Conservation (phyloP, 2,329 filamentous ascomycete genomes). For the Alternaria postmessia region DNA sequence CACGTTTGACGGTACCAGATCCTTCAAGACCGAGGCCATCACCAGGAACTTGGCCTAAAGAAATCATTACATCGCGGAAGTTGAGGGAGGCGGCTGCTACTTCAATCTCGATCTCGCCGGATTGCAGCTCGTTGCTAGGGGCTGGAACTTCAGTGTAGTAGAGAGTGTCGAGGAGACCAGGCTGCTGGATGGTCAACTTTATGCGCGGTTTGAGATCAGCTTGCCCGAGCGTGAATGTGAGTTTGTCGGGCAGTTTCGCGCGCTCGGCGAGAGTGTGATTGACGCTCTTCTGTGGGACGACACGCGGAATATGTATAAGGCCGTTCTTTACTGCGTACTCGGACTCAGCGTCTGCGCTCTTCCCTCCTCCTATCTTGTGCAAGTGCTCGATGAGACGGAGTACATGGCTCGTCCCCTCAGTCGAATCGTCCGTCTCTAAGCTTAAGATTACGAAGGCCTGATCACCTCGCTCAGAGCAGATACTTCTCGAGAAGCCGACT, state of each 20-base stretch:
- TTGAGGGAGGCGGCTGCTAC: conserved; percentile 26
- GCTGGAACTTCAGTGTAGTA: conserved; percentile 14
- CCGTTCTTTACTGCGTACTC: conserved; percentile 16
- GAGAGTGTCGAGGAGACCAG: conserved; percentile 22
- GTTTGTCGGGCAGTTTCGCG: conserved; percentile 6
- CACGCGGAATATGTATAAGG: conserved; percentile 19
- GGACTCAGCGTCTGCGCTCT: conserved; percentile 9
- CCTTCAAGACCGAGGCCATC: conserved; percentile 19
- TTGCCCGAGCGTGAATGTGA: conserved; percentile 8
- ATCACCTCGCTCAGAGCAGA: conserved; percentile 16
- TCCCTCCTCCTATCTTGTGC: conserved; percentile 10
- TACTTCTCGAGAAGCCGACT: conserved; percentile 18
- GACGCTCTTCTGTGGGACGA: conserved; percentile 13
- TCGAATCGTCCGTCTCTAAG: conserved; percentile 9
- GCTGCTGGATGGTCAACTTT: conserved; percentile 18
- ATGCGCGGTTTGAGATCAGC: conserved; percentile 10
- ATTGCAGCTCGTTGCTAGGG: conserved; percentile 5
- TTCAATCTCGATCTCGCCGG: conserved; percentile 27
- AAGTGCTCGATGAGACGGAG: conserved; percentile 12
- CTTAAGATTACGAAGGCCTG: conserved; percentile 15
- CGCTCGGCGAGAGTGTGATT: conserved; percentile 12
- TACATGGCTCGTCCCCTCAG: not conserved
- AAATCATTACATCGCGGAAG: conserved; percentile 22
- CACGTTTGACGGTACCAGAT: conserved; percentile 24
- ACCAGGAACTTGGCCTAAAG: conserved; percentile 8